Conservation (phyloP, 257 asterid genomes). For the Fraxinus excelsior region DNA sequence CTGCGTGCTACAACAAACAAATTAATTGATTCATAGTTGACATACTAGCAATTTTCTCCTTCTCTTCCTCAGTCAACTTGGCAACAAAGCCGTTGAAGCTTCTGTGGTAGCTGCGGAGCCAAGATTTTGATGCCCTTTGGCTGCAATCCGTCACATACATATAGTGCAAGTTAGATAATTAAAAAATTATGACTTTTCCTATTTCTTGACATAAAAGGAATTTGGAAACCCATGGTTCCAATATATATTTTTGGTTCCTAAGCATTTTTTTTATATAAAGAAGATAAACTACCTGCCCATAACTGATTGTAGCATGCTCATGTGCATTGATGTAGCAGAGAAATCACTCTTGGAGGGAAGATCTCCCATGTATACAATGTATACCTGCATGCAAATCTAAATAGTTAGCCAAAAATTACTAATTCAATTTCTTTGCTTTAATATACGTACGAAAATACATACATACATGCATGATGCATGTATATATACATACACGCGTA, state of each 20-base stretch:
- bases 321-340: slow-evolving; percentile 40
- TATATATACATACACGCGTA: not conserved
- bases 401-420: not conserved
- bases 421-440: not conserved
- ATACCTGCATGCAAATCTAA: slow-evolving; percentile 30
- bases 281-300: slow-evolving; percentile 40
- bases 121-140: slow-evolving; percentile 43
- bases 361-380: slow-evolving; percentile 68
- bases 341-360: slow-evolving; percentile 38
- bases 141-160: slow-evolving; percentile 23
- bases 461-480: not conserved
- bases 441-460: too few relatives aligned
- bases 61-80: slow-evolving; percentile 51
- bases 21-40: not conserved
- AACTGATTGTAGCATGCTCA: slow-evolving; percentile 48
- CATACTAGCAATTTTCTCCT: slow-evolving; percentile 44
- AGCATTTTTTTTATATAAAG: not conserved
- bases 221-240: not conserved
- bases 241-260: not conserved
- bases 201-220: too few relatives aligned
- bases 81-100: slow-evolving; percentile 74
- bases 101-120: slow-evolving; percentile 49
- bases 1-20: too few relatives aligned
- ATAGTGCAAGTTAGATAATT: not conserved
- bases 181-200: too few relatives aligned